These are phyloP conservation scores for Parastagonospora nodorum DNA, from an alignment of 2,329 filamentous ascomycete genomes.

Conservation along the genomic window DNA sequence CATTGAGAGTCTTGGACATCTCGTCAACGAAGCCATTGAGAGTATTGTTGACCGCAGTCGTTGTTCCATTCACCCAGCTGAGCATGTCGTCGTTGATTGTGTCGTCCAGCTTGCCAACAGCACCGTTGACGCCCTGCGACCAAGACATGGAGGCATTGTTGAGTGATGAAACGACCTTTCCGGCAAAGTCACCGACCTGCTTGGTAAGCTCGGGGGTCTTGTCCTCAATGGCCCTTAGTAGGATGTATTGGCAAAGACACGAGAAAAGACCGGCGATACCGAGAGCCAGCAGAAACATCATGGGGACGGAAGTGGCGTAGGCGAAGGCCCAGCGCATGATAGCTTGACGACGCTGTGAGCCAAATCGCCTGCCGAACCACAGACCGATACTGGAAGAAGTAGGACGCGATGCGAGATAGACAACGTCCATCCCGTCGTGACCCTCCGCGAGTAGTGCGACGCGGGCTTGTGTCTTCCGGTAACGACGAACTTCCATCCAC, in stretches of 20 bases:
- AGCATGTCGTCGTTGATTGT: constrained; percentile 86
- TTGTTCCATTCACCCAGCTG: constrained; percentile 84
- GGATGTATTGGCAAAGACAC: constrained; percentile 79
- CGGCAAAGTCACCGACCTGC: constrained; percentile 79
- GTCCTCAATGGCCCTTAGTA: constrained; percentile 74
- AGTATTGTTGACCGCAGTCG: constrained; percentile 80
- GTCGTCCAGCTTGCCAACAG: constrained; percentile 66
- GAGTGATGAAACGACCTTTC: constrained; percentile 74
- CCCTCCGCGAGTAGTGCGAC: constrained; percentile 69
- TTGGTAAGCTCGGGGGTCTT: constrained; percentile 75
- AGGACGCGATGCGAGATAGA: constrained; percentile 85
- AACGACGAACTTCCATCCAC: constrained; percentile 78
- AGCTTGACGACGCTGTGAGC: constrained; percentile 67
- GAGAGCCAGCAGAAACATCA: constrained; percentile 84
- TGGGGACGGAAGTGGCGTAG: constrained; percentile 83
- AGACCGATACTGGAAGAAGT: constrained; percentile 75
- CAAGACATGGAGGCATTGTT: constrained; percentile 75
- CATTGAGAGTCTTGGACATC: constrained; percentile 74
- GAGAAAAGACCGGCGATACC: constrained; percentile 81
- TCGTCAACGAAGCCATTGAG: constrained; percentile 80
- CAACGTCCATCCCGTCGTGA: constrained; percentile 82
- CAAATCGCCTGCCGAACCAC: constrained; percentile 69
- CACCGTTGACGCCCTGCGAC: constrained; percentile 76
- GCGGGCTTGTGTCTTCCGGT: constrained; percentile 72
- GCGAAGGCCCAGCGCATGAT: constrained; percentile 82